Evolutionary conservation across 345 rosid genomes (phyloP).

Genomic region (Euphorbia pulcherrima): DNA sequence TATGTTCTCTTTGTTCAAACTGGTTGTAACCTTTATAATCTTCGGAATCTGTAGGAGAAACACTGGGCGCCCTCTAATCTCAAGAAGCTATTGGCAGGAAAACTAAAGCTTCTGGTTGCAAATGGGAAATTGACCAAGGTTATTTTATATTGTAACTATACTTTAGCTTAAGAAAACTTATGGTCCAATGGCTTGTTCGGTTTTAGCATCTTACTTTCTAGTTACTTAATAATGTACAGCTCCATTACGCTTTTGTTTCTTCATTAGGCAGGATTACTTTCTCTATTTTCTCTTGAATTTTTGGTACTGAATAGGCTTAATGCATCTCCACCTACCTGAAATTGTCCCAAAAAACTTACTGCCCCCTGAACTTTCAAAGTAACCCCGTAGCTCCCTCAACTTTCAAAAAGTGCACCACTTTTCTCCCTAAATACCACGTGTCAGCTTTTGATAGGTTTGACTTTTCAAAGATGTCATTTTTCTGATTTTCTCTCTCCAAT

Average conservation of each 20-base stretch:
- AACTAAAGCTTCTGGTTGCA: slow-evolving; percentile 65
- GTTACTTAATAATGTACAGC: not conserved
- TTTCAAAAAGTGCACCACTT: no score
- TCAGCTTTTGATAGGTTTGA: no score
- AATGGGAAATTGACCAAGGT: slow-evolving; percentile 89
- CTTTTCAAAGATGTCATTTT: no score
- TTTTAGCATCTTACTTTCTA: not conserved
- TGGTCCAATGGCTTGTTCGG: not conserved
- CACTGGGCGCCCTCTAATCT: slow-evolving; percentile 60
- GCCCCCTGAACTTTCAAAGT: not conserved
- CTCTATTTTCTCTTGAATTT: not conserved
- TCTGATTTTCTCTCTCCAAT: no score
- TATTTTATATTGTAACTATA: slow-evolving; percentile 3
- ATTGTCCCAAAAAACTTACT: no score
- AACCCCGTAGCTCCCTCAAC: no score
- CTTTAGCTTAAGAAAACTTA: not conserved
- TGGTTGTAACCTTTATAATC: slow-evolving; percentile 10
- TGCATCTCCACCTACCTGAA: no score
- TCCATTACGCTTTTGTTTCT: not conserved
- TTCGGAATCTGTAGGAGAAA: slow-evolving; percentile 58
- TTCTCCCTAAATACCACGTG: no score
- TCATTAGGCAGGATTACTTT: not conserved
- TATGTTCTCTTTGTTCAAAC: slow-evolving; percentile 10
- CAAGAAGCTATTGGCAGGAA: slow-evolving; percentile 70
- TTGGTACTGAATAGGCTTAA: not conserved